Evolutionary conservation across 805 yeast species (phyloP).

Genomic region (Lipomyces sp.): DNA sequence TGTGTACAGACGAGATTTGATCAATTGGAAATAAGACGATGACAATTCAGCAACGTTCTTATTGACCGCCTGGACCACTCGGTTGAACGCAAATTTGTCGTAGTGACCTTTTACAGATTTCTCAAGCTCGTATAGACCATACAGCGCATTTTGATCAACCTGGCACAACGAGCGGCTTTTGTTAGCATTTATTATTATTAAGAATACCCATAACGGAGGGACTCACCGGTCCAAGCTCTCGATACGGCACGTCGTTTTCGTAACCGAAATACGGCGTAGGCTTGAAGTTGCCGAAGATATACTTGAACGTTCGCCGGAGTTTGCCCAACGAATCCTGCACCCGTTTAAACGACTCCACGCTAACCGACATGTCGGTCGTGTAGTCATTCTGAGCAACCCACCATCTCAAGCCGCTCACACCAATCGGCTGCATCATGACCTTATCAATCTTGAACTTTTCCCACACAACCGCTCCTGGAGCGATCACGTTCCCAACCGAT

Average conservation of each 20-base stretch:
- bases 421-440: constrained; percentile 62
- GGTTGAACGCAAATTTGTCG: constrained; percentile 65
- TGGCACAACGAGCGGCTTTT: background rate
- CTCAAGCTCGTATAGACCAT: constrained; percentile 57
- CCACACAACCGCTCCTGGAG: constrained; percentile 66
- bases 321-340: constrained; percentile 83
- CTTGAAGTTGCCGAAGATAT: constrained; percentile 75
- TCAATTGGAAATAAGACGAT: constrained; percentile 81
- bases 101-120: constrained; percentile 53
- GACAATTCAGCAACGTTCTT: constrained; percentile 76
- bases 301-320: constrained; percentile 78
- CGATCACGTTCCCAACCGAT: constrained; percentile 80
- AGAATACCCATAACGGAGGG: too few relatives aligned
- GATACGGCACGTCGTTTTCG: constrained; percentile 44
- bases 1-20: constrained; percentile 85
- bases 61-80: constrained; percentile 68
- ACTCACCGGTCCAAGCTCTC: constrained; percentile 39
- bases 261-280: constrained; percentile 31
- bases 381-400: constrained; percentile 92
- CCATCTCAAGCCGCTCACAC: constrained; percentile 87
- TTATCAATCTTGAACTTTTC: constrained; percentile 54
- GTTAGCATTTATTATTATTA: too few relatives aligned
- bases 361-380: constrained; percentile 76
- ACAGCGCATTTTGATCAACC: constrained; percentile 65
- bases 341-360: constrained; percentile 71